phyloP scores from a whole-genome alignment of 176 grass and related monocot species.

The Phoenix roebelenii region DNA sequence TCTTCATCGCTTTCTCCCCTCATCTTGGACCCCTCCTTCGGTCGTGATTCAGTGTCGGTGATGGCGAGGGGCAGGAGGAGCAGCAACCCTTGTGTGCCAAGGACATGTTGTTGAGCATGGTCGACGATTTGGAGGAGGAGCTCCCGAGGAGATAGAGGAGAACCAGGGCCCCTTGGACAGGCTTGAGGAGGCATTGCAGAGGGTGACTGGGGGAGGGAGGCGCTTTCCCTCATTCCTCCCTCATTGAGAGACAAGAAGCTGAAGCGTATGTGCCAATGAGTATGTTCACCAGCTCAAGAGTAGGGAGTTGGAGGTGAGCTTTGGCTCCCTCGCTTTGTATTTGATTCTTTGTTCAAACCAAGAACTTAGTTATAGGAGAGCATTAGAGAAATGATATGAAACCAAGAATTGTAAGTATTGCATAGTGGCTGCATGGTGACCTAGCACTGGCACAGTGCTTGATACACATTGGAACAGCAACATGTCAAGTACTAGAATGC shows the following conservation, averaged over 20 bases:
- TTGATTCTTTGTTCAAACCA: constrained; percentile 20
- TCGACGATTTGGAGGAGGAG: constrained; percentile 46
- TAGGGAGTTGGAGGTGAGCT: constrained; percentile 49
- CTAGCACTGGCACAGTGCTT: too few relatives aligned
- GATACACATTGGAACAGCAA: too few relatives aligned
- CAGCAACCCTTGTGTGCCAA: background rate
- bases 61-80: background rate
- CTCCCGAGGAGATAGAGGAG: constrained; percentile 51
- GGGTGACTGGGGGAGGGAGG: constrained; percentile 56
- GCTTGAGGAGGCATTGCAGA: constrained; percentile 55
- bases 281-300: constrained; percentile 54
- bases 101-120: background rate
- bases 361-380: background rate
- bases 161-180: constrained; percentile 48
- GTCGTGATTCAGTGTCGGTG: constrained; percentile 16
- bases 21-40: constrained; percentile 9
- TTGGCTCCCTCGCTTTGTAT: constrained; percentile 7
- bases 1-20: background rate
- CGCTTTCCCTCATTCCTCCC: constrained; percentile 57
- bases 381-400: too few relatives aligned
- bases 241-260: constrained; percentile 51
- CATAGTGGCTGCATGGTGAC: too few relatives aligned
- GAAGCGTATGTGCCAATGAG: constrained; percentile 36
- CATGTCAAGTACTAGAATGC: too few relatives aligned
- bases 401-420: too few relatives aligned